Base-by-base conservation (phyloP, 768 basidiomycete genomes). In the Pleurotus salmoneostramineus region DNA sequence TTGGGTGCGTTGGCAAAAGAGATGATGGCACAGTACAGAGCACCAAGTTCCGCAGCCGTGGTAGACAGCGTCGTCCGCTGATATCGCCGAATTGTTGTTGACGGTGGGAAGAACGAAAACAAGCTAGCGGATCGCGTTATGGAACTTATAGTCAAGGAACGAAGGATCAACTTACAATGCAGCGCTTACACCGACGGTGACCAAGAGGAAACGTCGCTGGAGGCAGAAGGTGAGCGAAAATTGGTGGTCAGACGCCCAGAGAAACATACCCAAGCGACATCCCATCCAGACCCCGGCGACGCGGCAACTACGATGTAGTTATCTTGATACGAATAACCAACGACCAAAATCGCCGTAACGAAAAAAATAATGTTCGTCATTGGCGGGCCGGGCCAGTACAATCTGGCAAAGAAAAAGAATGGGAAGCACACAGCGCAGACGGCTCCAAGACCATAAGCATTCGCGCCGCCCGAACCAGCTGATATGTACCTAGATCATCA, bases 281-380 rank as follows among this genome's bases (percentile, higher is more conserved):
- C 67, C 59, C 80, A 80, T 1, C 90, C 90, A 52, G 71, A 79
- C 12, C 85, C 87, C 45, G 77, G 82, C 33, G 77, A 82, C 31
- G 74, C 78, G 45, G 82, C 72, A n/a, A 74, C 36, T 2, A 64
- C 21, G 35, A 84, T 69, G 61, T 83, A 78, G 0, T 74, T 69
- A 67, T 88, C 83, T 67, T 86, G 80, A 70, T 87, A 90, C 7
- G 88, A 91, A 68, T 86, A 91, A 2, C 89, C 90, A 43, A 89
- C 65, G 0, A 91, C 80, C 88, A 91, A 67, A 31, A 75, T 74
- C 10, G 75, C 63, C 1, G 89, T 91, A 6, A 88, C 80, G 63
- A 84, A 85, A 64, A 85, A 81, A 17, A 91, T 81, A 33, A 89
- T 73, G 54, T 84, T 84, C n/a, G 82, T 85, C 77, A 92, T 82